A percentile compares a stretch with the other conserved stretches of the same genome.
Conservation (phyloP, 352 stramenopile species). For the Phytopythium litorale region DNA sequence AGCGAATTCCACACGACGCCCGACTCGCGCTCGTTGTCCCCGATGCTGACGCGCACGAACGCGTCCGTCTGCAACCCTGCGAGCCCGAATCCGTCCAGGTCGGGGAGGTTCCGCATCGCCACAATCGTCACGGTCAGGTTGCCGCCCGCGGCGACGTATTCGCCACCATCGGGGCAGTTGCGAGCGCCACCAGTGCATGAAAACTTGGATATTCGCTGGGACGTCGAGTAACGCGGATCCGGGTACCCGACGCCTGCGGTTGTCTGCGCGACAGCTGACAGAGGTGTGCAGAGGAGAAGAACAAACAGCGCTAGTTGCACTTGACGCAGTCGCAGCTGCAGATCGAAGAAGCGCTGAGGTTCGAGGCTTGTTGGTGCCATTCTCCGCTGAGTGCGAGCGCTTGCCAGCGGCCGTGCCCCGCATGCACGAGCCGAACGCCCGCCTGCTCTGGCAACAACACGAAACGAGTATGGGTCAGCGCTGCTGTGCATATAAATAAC, state of each 20-base stretch:
- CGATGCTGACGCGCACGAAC: slow-evolving; percentile 72
- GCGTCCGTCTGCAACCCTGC: slow-evolving; percentile 68
- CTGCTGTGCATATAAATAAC: background rate
- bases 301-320: background rate
- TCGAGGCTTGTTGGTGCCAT: background rate
- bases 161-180: slow-evolving; percentile 67
- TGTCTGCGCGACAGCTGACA: slow-evolving; percentile 32
- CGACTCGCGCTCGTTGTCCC: slow-evolving; percentile 60
- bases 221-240: slow-evolving; percentile 55
- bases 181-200: slow-evolving; percentile 59
- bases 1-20: slow-evolving; percentile 62
- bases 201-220: slow-evolving; percentile 39
- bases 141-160: slow-evolving; percentile 74
- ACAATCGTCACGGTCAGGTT: slow-evolving; percentile 86
- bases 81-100: slow-evolving; percentile 76
- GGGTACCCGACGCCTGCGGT: slow-evolving; percentile 54
- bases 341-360: background rate
- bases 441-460: background rate
- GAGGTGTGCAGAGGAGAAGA: background rate
- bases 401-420: background rate
- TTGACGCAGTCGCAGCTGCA: background rate
- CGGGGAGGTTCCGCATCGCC: slow-evolving; percentile 79
- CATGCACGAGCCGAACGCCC: background rate
- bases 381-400: background rate
- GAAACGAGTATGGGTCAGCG: background rate